phyloP scores from a whole-genome alignment of 2,329 filamentous ascomycete genomes.

The Monosporascus sp. region DNA sequence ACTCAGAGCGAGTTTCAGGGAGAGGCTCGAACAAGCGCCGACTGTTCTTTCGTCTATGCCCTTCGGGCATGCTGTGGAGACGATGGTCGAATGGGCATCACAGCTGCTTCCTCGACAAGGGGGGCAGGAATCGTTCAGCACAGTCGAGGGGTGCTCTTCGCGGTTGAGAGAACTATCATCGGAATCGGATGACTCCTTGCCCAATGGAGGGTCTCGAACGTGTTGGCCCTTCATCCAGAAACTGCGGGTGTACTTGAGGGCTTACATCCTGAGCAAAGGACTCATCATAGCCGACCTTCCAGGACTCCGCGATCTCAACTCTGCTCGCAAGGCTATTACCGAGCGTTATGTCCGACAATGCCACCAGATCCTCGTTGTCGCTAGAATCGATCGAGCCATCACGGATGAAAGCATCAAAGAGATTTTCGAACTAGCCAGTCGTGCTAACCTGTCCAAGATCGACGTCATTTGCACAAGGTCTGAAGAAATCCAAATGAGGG shows the following conservation, averaged over 20 bases:
- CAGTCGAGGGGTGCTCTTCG: conserved; percentile 3
- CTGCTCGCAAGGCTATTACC: conserved; percentile 36
- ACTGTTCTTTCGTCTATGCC: too few relatives aligned
- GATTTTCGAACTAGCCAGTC: conserved; percentile 35
- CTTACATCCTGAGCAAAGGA: conserved; percentile 42
- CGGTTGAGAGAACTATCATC: neutral
- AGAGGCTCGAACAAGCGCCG: too few relatives aligned
- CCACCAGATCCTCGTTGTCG: conserved; percentile 42
- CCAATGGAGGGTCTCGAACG: neutral
- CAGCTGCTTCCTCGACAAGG: too few relatives aligned
- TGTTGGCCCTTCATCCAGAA: neutral
- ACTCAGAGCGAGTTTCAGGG: too few relatives aligned
- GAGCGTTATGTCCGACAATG: conserved; percentile 40
- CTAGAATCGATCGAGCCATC: conserved; percentile 34
- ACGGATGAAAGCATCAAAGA: conserved; percentile 35
- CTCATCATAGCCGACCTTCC: conserved; percentile 44
- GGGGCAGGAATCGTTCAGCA: too few relatives aligned
- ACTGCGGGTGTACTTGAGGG: neutral
- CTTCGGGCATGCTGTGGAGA: too few relatives aligned
- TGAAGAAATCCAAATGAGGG: conserved; percentile 24
- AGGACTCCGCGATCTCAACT: conserved; percentile 43
- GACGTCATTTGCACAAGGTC: conserved; percentile 39
- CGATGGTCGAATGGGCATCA: too few relatives aligned
- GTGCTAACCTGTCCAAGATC: conserved; percentile 33
- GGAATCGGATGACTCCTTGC: neutral